Conservation (phyloP, 2,329 filamentous ascomycete genomes). For the Colletotrichum sp. region DNA sequence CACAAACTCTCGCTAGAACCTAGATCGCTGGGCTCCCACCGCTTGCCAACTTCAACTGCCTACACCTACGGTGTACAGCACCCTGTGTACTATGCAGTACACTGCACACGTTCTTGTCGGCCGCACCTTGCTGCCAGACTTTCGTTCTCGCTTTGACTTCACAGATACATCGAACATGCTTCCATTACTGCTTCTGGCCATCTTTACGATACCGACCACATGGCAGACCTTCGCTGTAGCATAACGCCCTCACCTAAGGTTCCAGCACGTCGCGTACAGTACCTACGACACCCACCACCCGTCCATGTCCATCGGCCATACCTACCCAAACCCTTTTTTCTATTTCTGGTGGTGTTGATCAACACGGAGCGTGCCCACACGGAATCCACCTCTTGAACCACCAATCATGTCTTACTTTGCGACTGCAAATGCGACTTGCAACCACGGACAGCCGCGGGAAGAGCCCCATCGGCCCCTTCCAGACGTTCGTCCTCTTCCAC, state of each 20-base stretch:
- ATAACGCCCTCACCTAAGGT: background rate
- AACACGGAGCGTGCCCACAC: background rate
- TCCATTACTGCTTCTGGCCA: conserved; percentile 7
- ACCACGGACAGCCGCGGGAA: background rate
- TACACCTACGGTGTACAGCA: background rate
- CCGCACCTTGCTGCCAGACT: background rate
- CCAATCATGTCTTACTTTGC: background rate
- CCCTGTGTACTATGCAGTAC: background rate
- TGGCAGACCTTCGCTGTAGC: background rate
- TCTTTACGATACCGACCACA: conserved; percentile 10
- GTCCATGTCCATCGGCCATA: background rate
- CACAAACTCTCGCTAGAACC: conserved; percentile 9
- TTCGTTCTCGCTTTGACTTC: conserved; percentile 15
- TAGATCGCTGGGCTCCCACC: background rate
- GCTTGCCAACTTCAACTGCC: background rate
- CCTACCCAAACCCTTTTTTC: background rate
- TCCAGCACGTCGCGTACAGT: background rate
- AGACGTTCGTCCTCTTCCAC: background rate
- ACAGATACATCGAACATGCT: conserved; percentile 6
- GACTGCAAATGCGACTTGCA: background rate
- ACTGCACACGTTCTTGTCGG: background rate
- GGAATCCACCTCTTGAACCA: background rate
- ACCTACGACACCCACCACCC: background rate
- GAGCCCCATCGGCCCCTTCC: background rate
- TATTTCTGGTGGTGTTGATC: background rate